Base-by-base conservation (phyloP, 257 asterid species). In the Gynochthodes officinalis region DNA sequence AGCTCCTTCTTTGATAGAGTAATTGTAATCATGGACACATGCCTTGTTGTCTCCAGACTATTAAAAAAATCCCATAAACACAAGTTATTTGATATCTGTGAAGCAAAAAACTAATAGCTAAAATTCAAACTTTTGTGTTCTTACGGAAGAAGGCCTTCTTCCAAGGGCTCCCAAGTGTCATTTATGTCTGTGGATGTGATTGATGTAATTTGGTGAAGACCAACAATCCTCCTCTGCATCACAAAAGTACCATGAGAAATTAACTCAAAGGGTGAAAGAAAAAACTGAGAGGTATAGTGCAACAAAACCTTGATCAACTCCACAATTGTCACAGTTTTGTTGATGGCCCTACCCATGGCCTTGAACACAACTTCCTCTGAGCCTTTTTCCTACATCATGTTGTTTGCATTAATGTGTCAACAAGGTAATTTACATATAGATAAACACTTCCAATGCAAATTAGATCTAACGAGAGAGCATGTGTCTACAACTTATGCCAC, bases 161-260 rank as follows among this genome's bases (percentile, higher is more conserved):
- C 98, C 39, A 94, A 83, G 64, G 98, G 98, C 82, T 94, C 98
- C 97, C 96, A 94, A 48, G 95, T 94, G 83, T 94, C 98, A 43
- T 90, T 94, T 69, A 94, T 88, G 76, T 94, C 96, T 28, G 89
- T 89, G 84, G 98, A 94, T 55, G 90, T 87, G 73, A 94, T 91
- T 42, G 89, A 74, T 8, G 96, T 89, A 54, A 87, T 79, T 82
- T 94, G 98, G 87, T 91, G 96, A 84, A 94, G 96, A 72, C 96
- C 98, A 77, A 89, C 96, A 82, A 94, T 91, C 81, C 98, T 89
- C 86, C 98, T 86, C 98, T 91, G 85, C 64, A 73, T 18, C 18
- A 44, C 16, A 39, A 53, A 54, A 60, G 74, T 46, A 76, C 64
- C 73, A 78, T 72, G 75, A 71, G 66, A 69, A 70, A 71, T 27